These are phyloP conservation scores for Diaporthe citriasiana DNA, from an alignment of 2,329 filamentous ascomycete species.

Conservation along the genomic window DNA sequence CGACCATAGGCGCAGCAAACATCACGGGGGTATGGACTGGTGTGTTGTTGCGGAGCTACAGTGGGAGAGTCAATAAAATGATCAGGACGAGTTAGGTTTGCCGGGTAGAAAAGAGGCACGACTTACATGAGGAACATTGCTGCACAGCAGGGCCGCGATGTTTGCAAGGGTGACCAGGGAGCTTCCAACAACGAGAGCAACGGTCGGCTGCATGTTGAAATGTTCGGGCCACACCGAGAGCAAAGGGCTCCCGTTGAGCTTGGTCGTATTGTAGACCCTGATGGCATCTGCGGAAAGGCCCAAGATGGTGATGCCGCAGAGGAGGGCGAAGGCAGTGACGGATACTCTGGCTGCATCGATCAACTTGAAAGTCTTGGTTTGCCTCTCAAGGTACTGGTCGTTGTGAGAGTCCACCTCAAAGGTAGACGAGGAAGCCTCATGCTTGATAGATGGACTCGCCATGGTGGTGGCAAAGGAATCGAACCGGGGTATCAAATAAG, in stretches of 20 bases:
- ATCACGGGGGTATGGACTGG: conserved; percentile 54
- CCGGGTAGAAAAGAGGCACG: not conserved
- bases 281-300: conserved; percentile 69
- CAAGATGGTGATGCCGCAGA: conserved; percentile 65
- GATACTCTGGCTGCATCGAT: conserved; percentile 62
- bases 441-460: conserved; percentile 39
- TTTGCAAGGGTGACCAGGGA: conserved; percentile 64
- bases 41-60: conserved; percentile 56
- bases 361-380: conserved; percentile 55
- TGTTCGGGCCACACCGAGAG: conserved; percentile 71
- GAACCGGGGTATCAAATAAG: conserved; percentile 27
- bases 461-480: conserved; percentile 23
- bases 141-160: conserved; percentile 61
- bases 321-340: conserved; percentile 64
- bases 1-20: conserved; percentile 58
- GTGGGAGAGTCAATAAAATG: conserved; percentile 3
- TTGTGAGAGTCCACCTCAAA: conserved; percentile 62
- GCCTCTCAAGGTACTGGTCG: conserved; percentile 51
- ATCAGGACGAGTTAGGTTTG: not conserved
- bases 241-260: conserved; percentile 60
- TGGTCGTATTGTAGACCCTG: conserved; percentile 68
- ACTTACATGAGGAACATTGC: conserved; percentile 66
- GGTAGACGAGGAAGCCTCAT: conserved; percentile 57
- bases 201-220: conserved; percentile 70
- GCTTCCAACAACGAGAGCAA: conserved; percentile 67